Evolutionary conservation across 1,139 yeast genomes (phyloP).

Genomic region (Suhomyces wounanorum): DNA sequence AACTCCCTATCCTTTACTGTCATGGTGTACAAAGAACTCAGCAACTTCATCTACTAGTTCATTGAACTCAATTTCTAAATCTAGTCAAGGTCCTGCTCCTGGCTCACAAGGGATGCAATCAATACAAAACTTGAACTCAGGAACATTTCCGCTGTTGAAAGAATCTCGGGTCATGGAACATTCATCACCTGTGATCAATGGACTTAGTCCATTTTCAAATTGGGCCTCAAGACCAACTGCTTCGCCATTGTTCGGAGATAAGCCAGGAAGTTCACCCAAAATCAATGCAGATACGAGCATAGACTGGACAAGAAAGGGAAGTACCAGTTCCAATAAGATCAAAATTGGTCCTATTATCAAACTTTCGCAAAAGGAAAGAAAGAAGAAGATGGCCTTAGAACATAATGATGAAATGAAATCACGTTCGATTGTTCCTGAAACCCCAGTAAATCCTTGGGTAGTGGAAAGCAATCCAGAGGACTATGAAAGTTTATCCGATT

Average conservation of each 20-base stretch:
- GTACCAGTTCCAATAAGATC: constrained; percentile 24
- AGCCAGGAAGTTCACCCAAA: constrained; percentile 2
- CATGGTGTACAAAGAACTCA: constrained; percentile 9
- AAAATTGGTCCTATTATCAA: constrained; percentile 40
- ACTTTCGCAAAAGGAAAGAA: constrained; percentile 56
- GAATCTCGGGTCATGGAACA: neutral
- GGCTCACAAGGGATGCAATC: neutral
- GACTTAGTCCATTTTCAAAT: constrained; percentile 34
- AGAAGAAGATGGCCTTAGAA: constrained; percentile 27
- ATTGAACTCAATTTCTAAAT: neutral
- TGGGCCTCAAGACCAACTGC: constrained; percentile 32
- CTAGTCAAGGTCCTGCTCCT: neutral
- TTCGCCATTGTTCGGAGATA: constrained; percentile 18
- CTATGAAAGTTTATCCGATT: neutral
- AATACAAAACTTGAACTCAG: neutral
- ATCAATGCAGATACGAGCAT: neutral
- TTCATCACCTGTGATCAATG: neutral
- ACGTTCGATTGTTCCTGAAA: neutral
- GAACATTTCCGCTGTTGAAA: constrained; percentile 8
- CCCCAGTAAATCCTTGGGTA: constrained; percentile 18
- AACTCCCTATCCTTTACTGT: constrained; percentile 4
- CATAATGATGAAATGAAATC: neutral
- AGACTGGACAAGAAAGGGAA: constrained; percentile 10
- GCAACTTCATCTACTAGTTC: constrained; percentile 5
- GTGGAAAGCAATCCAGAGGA: neutral